Base-by-base conservation (phyloP, 768 basidiomycete species). In the Boletus sensibilis region DNA sequence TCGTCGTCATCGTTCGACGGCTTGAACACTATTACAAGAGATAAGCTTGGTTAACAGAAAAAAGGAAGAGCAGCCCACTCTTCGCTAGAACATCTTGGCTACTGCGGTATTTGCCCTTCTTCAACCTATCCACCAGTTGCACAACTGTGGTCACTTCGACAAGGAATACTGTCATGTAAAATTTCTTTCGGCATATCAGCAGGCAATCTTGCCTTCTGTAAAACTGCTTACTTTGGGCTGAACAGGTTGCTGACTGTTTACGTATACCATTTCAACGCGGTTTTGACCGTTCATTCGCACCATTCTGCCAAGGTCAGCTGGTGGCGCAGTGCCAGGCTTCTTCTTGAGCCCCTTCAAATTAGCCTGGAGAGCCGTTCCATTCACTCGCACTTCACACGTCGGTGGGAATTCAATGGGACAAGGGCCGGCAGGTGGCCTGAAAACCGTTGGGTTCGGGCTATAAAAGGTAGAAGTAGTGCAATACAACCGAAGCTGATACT, bases 321-420 rank as follows among this genome's bases (percentile, higher is more conserved):
- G 94, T n/a, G 94, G 92, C 1, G 93, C 91, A 41, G 92, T 95
- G 4, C 94, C 94, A 29, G 92, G 89, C 64, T 91, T 94, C 78
- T 97, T 97, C 80, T 97, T 97, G 68, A 96, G 74, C 5, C 94
- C 94, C 70, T 93, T 93, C 59, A 94, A 71, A 69, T 88, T 94
- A 37, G 87, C 91, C 20, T 76, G 76, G 31, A 96, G 74, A 52
- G 83, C 78, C 3, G 76, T 76, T 52, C 75, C 79, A 71, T 97
- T 96, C 38, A 95, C 83, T 66, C 92, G 87, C 49, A 95, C 87
- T 82, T 97, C 94, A 68, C 90, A 94, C 10, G 90, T 90, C 9
- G 87, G 85, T 23, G 94, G 94, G 63, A 96, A 97, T 76, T 97
- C 94, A 46, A 96, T 84, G 5, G 84, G 90, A 66, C 89, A 91